Conservation (phyloP, 495 filamentous ascomycete genomes). For the Rostrohypoxylon terebratum region DNA sequence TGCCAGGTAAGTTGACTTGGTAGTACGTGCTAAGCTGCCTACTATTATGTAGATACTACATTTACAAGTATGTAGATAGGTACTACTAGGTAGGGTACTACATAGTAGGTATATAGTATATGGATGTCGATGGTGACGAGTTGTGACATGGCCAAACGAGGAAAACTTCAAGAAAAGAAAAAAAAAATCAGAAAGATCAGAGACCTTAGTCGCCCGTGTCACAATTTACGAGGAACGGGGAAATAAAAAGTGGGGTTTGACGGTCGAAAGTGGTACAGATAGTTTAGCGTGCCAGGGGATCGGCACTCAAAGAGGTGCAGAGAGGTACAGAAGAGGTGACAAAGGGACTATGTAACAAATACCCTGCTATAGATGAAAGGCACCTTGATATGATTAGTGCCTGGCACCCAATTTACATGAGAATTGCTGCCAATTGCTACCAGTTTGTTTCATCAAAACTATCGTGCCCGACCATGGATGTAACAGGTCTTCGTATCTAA, state of each 20-base stretch:
- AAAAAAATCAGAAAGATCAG: not conserved
- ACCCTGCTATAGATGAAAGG: slow-evolving; percentile 21
- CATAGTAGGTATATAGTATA: not conserved
- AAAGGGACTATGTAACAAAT: slow-evolving; percentile 20
- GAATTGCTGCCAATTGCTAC: slow-evolving; percentile 3
- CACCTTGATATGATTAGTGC: slow-evolving; percentile 25
- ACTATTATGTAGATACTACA: no score
- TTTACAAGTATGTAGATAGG: no score
- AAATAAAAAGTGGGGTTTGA: slow-evolving; percentile 45
- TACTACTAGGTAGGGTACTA: no score
- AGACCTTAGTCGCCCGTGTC: slow-evolving; percentile 19
- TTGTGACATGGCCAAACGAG: slow-evolving; percentile 43
- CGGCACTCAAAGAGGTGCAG: slow-evolving; percentile 18
- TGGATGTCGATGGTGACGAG: slow-evolving; percentile 24
- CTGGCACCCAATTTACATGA: slow-evolving; percentile 5
- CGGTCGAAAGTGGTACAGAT: slow-evolving; percentile 18
- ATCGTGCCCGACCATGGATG: slow-evolving; percentile 12
- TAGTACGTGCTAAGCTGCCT: no score
- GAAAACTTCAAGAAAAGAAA: slow-evolving; percentile 33
- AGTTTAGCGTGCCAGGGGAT: slow-evolving; percentile 37
- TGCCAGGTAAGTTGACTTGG: no score
- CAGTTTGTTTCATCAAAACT: slow-evolving; percentile 1
- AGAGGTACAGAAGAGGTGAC: not conserved
- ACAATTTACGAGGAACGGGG: slow-evolving; percentile 42
- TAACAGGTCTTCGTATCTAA: slow-evolving; percentile 18